These are phyloP conservation scores for Beauveria asiatica DNA, from an alignment of 2,329 filamentous ascomycete genomes.

Conservation along the genomic window DNA sequence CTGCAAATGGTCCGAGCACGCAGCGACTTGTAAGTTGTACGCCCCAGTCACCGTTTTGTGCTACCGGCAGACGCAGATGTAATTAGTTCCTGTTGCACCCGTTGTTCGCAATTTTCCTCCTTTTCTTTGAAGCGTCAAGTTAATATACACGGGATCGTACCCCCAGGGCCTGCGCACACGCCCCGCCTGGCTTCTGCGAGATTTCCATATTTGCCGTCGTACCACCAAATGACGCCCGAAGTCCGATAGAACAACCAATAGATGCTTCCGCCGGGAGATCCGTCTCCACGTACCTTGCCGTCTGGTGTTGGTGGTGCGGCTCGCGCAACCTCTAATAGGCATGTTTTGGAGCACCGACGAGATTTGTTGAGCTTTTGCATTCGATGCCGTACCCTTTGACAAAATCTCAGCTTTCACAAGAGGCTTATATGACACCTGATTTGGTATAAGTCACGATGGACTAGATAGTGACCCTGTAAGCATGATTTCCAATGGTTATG, in stretches of 20 bases:
- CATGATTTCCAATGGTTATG: neutral
- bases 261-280: neutral
- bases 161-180: neutral
- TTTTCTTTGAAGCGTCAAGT: neutral
- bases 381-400: too few relatives aligned
- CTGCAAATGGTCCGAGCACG: slow-evolving; percentile 1
- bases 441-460: too few relatives aligned
- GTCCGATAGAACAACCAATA: neutral
- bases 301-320: neutral
- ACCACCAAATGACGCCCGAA: neutral
- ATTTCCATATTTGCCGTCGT: neutral
- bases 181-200: neutral
- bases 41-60: neutral
- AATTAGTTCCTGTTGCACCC: neutral
- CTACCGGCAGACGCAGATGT: neutral
- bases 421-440: too few relatives aligned
- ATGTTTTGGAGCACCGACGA: too few relatives aligned
- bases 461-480: too few relatives aligned
- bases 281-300: neutral
- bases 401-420: too few relatives aligned
- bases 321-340: too few relatives aligned
- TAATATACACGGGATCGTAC: neutral
- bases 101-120: neutral
- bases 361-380: too few relatives aligned
- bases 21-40: neutral